Conservation (phyloP, 345 rosid species). For the Zanthoxylum bungeanum region DNA sequence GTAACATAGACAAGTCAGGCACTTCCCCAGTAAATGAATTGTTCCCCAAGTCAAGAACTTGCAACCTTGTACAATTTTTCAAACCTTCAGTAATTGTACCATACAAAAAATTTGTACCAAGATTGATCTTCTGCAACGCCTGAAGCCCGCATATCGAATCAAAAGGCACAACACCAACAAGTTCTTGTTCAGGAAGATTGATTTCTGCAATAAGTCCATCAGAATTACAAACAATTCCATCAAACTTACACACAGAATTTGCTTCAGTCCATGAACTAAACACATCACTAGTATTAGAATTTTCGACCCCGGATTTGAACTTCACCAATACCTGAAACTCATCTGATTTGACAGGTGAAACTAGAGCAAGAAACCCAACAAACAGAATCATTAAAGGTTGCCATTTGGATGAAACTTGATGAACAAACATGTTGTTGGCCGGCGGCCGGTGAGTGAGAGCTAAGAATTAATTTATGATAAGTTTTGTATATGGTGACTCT, state of each 20-base stretch:
- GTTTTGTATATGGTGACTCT: no score
- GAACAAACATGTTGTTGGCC: constrained; percentile 29
- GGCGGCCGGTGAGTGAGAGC: constrained; percentile 12
- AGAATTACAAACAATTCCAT: constrained; percentile 52
- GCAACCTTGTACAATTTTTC: constrained; percentile 44
- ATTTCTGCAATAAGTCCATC: constrained; percentile 49
- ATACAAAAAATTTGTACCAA: constrained; percentile 46
- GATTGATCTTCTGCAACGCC: constrained; percentile 45
- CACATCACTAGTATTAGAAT: constrained; percentile 28
- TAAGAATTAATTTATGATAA: neutral
- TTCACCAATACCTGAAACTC: constrained; percentile 42
- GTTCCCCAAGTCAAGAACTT: constrained; percentile 52
- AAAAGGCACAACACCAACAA: constrained; percentile 57
- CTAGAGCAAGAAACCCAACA: constrained; percentile 16
- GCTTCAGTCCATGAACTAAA: constrained; percentile 49
- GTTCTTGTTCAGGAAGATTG: constrained; percentile 38
- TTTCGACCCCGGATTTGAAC: constrained; percentile 40
- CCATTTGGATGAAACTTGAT: constrained; percentile 20
- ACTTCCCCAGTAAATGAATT: constrained; percentile 62
- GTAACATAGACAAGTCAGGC: constrained; percentile 53
- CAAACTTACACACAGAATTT: constrained; percentile 37
- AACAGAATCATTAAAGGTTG: constrained; percentile 9
- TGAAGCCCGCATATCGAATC: constrained; percentile 48
- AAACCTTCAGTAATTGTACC: constrained; percentile 39
- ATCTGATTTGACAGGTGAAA: constrained; percentile 25